Evolutionary conservation across 1,284 basidiomycete genomes (phyloP).

Genomic region (Phlebopus sp.): DNA sequence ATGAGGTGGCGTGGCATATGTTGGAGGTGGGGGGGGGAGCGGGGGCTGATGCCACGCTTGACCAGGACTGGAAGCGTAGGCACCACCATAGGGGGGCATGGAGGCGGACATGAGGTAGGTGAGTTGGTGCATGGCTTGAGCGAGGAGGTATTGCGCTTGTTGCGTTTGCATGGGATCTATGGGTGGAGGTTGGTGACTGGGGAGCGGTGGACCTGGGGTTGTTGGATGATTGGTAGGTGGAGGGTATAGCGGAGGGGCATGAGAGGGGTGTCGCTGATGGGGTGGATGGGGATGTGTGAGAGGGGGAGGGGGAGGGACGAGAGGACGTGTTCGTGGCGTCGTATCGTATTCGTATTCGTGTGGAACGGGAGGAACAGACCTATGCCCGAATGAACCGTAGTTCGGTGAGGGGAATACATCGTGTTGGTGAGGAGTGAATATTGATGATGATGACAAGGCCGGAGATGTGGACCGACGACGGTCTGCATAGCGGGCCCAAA

Average conservation of each 20-base stretch:
- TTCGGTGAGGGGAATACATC: conserved; percentile 2
- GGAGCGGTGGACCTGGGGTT: conserved; percentile 8
- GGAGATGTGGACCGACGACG: conserved; percentile 9
- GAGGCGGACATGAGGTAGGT: conserved; percentile 30
- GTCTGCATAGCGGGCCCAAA: conserved; percentile 3
- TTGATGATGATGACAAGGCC: conserved; percentile 7
- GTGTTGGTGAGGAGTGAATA: conserved; percentile 10
- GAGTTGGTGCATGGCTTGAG: conserved; percentile 33
- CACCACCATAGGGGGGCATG: conserved; percentile 22
- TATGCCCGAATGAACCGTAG: conserved; percentile 11
- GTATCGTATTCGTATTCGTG: conserved; percentile 1
- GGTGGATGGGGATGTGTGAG: conserved; percentile 6
- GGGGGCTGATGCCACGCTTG: conserved; percentile 21
- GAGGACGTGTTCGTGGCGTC: conserved; percentile 2
- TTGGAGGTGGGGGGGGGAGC: not conserved
- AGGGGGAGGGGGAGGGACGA: conserved; percentile 1
- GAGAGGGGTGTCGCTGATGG: conserved; percentile 19
- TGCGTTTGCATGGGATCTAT: conserved; percentile 29
- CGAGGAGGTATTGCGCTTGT: conserved; percentile 31
- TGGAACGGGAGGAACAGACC: conserved; percentile 1
- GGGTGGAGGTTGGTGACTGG: conserved; percentile 15
- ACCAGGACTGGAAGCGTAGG: conserved; percentile 14
- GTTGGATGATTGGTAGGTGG: conserved; percentile 8
- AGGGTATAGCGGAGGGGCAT: conserved; percentile 15
- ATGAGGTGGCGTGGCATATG: conserved; percentile 15